Evolutionary conservation across 257 asterid species (phyloP).

Genomic region (Przewalskia tangutica): DNA sequence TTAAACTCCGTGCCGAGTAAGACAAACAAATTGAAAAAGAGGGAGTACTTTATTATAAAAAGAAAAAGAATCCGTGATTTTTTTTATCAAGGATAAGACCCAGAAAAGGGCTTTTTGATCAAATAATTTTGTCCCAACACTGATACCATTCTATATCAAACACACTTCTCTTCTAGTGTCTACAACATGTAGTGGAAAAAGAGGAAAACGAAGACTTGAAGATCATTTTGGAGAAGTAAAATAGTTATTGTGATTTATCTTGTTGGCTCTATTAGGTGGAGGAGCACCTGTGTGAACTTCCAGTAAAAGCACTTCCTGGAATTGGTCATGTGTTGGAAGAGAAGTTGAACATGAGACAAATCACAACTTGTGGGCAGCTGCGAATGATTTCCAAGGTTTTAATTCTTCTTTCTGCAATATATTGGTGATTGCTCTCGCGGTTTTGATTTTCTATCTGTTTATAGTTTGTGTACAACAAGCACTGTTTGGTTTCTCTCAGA

Average conservation of each 20-base stretch:
- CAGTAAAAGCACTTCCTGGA: slow-evolving; percentile 94
- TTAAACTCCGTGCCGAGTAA: no score
- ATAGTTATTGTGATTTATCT: neutral
- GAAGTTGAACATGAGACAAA: slow-evolving; percentile 51
- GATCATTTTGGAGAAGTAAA: neutral
- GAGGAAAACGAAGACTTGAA: neutral
- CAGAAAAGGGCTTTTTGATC: neutral
- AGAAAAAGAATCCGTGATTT: neutral
- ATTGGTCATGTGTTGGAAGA: slow-evolving; percentile 79
- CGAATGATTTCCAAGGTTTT: slow-evolving; percentile 61
- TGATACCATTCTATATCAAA: neutral
- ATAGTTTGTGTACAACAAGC: neutral
- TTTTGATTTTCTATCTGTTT: neutral
- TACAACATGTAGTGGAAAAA: neutral
- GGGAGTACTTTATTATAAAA: neutral
- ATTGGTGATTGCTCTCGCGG: neutral
- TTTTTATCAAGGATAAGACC: neutral
- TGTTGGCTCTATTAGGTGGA: slow-evolving; percentile 51
- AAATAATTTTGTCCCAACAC: neutral
- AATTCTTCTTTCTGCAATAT: slow-evolving; percentile 2
- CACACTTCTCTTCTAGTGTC: neutral
- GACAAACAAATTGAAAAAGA: no score
- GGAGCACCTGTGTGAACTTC: slow-evolving; percentile 57
- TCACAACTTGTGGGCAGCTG: slow-evolving; percentile 71
- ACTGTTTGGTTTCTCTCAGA: neutral